Evolutionary conservation across 2,329 filamentous ascomycete genomes (phyloP), one percentile per base, ranked within the genome.

Genomic region (Penicillium sp.): DNA sequence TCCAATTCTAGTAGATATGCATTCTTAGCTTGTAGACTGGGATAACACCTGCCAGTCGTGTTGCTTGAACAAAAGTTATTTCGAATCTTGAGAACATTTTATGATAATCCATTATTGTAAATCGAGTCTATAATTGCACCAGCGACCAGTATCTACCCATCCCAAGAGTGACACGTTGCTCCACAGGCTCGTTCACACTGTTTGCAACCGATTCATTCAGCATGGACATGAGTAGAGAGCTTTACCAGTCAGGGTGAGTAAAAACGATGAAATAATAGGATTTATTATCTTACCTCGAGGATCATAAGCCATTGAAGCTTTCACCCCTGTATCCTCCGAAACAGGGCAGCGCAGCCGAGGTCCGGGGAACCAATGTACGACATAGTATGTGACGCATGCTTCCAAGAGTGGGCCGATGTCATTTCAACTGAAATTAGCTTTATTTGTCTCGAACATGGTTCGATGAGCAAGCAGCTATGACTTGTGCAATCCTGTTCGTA

Each of bases 51-150:
- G 48, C 49, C 31, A 29, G 50, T 37, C 48, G 9, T 45, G 9
- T 45, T 35, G n/a, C 39, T 52, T 58, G 56, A 60, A 56, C 54
- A 62, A 62, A 62, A 62, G 60, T 58, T 56, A 26, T 52, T 46
- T 48, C 49, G 35, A 33, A 49, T 49, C 8, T 49, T 37, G 8
- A 31, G n/a, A 19, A 21, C 37, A 24, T 21, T 51, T 29, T 43
- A 6, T 49, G 14, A 26, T 21, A 29, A 6, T 31, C 8, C 10
- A 21, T 22, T 42, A 2, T 22, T 9, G 35, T 42, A 42, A 42
- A 6, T 22, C 19, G 3, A 42, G n/a, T 10, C n/a, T 19, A 10
- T 39, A 39, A 19, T 4, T 5, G 3, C 16, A 19, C 8, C 13
- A 33, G 29, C 29, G 10, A 31, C 29, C 29, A 13, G 29, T 7